Evolutionary conservation across 805 yeast genomes (phyloP).

Genomic region (Komagataella pseudopastoris): DNA sequence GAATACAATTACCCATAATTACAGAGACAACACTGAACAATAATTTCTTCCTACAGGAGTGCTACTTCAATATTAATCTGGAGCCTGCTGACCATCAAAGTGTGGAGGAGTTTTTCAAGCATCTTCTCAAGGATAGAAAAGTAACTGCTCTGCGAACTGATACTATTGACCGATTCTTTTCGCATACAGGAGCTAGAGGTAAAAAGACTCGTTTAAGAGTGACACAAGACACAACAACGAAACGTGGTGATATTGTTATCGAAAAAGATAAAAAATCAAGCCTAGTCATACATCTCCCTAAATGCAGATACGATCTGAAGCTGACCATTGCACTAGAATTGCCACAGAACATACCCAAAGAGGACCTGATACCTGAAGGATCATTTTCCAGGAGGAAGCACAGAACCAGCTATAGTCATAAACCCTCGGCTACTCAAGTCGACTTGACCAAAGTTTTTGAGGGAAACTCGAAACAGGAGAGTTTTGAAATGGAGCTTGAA

Average conservation of each 20-base stretch:
- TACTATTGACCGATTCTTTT: constrained; percentile 48
- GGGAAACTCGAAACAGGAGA: constrained; percentile 9
- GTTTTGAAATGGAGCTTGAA: constrained; percentile 21
- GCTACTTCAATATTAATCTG: constrained; percentile 51
- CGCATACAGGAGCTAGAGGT: constrained; percentile 49
- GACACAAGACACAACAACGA: constrained; percentile 54
- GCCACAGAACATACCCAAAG: constrained; percentile 47
- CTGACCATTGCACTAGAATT: constrained; percentile 66
- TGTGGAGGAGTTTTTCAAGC: constrained; percentile 37
- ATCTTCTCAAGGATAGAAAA: constrained; percentile 36
- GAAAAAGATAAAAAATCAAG: constrained; percentile 67
- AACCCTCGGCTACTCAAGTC: constrained; percentile 59
- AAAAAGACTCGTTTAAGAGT: constrained; percentile 53
- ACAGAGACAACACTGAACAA: constrained; percentile 46
- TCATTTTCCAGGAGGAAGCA: constrained; percentile 28
- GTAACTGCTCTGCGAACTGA: constrained; percentile 51
- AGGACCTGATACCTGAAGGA: constrained; percentile 34
- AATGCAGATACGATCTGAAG: constrained; percentile 64
- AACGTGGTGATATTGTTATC: constrained; percentile 53
- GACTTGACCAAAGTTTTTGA: constrained; percentile 53
- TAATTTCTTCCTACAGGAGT: constrained; percentile 37
- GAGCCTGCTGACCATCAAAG: constrained; percentile 50
- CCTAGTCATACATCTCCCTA: constrained; percentile 60
- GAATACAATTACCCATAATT: constrained; percentile 52
- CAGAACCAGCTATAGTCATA: constrained; percentile 58